These are phyloP conservation scores for Saturnispora besseyi DNA, from an alignment of 805 yeast genomes.

Conservation along the genomic window DNA sequence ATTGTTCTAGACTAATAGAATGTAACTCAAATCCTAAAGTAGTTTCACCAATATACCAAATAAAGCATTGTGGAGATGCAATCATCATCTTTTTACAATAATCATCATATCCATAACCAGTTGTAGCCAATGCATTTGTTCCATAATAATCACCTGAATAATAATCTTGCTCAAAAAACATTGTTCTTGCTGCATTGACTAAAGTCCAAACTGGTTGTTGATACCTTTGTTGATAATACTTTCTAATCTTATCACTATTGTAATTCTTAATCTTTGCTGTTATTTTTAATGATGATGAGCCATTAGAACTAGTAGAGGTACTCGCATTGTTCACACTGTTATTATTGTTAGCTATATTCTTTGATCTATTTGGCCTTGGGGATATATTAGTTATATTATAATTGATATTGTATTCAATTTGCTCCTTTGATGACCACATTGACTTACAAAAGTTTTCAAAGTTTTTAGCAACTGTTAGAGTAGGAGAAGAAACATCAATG, in stretches of 20 bases:
- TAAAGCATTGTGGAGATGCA: constrained; percentile 29
- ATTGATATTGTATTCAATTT: constrained; percentile 7
- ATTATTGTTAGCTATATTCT: background rate
- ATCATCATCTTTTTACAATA: constrained; percentile 18
- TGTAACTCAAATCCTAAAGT: constrained; percentile 42
- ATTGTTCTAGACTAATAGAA: constrained; percentile 34
- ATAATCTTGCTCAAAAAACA: constrained; percentile 37
- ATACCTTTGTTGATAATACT: constrained; percentile 13
- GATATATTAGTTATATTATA: constrained; percentile 1
- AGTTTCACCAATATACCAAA: constrained; percentile 44
- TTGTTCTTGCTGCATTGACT: constrained; percentile 41
- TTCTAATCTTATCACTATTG: constrained; percentile 20
- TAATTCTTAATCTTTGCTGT: background rate
- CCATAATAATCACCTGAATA: constrained; percentile 33
- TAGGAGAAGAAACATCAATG: constrained; percentile 30
- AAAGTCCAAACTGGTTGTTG: constrained; percentile 49
- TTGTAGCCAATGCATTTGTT: constrained; percentile 31
- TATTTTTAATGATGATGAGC: background rate
- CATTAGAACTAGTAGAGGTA: background rate
- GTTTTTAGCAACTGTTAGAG: constrained; percentile 30
- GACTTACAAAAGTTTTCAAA: constrained; percentile 31
- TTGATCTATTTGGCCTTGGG: background rate
- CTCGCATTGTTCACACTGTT: background rate
- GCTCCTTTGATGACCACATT: constrained; percentile 22
- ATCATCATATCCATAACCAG: constrained; percentile 21